Evolutionary conservation across 192 early-diverging fungal species (phyloP), one percentile per base, ranked within the genome.

Genomic region (Backusella parvicylindrica): DNA sequence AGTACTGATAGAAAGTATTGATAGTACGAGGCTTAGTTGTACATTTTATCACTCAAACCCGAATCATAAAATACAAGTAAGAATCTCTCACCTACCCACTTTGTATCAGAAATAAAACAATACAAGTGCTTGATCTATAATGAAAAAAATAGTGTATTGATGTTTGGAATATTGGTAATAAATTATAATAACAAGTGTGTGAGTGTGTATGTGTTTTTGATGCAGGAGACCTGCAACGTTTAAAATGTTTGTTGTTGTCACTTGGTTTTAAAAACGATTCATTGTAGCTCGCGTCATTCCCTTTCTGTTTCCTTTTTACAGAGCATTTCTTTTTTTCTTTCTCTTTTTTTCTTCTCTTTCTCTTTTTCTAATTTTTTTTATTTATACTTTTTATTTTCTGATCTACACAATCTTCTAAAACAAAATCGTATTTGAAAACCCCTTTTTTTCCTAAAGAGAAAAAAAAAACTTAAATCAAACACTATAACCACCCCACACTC

Each of bases 221-320:
- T 60, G 53, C 53, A 60, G 53, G 53, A 60, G 53, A 13, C 53
- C 53, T 60, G 53, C 53, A 60, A 60, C 53, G 53, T 60, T 28
- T 60, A 60, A 60, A 60, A 60, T 60, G 53, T 60, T 60, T 60
- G 53, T 60, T 60, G 53, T 60, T 60, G 53, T 60, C 53, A 60
- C 53, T 60, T 60, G 53, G 53, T 60, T 60, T 60, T 60, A 60
- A 60, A 60, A 60, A 60, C 53, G 53, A 60, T 60, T 60, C 53
- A 60, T 60, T 60, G 26, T 60, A 60, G 53, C 53, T 60, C 53
- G 53, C 53, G 53, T 38, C 33, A 37, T 68, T 68, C 66, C 66
- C 33, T 68, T 68, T 36, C n/a, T 38, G 5, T 38, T 35, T 68
- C 33, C n/a, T 70, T 70, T 43, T 31, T 43, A 13, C 23, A 38